Conservation (phyloP, 176 grass and related monocot species). For the Poa annua region DNA sequence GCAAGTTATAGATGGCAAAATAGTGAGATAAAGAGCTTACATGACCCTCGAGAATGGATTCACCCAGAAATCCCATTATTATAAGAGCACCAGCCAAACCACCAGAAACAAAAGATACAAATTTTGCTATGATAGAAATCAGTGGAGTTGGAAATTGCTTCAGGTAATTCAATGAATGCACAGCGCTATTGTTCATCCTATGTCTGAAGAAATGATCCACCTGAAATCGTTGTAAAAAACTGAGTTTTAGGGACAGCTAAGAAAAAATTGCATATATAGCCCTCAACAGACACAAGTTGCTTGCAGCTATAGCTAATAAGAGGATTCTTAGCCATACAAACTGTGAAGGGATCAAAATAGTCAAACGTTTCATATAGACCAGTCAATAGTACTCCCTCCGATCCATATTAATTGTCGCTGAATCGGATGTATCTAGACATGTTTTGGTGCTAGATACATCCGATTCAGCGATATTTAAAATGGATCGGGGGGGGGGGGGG, state of each 20-base stretch:
- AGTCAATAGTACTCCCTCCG: background rate
- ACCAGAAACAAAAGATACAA: slow-evolving; percentile 97
- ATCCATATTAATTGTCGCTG: no score
- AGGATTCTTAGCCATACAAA: background rate
- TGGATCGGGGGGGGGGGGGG: no score
- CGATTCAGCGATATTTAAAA: no score
- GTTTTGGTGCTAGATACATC: no score
- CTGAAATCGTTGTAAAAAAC: slow-evolving; percentile 52
- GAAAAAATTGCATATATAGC: background rate
- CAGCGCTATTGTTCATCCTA: slow-evolving; percentile 83
- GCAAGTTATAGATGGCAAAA: slow-evolving; percentile 15
- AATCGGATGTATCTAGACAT: no score
- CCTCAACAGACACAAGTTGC: background rate
- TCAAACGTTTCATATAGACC: slow-evolving; percentile 11
- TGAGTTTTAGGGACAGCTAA: slow-evolving; percentile 24
- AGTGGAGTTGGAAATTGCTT: slow-evolving; percentile 97
- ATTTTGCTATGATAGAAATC: slow-evolving; percentile 91
- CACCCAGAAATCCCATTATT: slow-evolving; percentile 86
- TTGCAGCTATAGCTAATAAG: slow-evolving; percentile 29
- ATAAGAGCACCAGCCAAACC: slow-evolving; percentile 92
- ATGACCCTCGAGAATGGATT: slow-evolving; percentile 93
- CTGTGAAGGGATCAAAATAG: background rate
- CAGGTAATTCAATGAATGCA: slow-evolving; percentile 92
- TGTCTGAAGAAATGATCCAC: slow-evolving; percentile 98
- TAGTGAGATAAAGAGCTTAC: slow-evolving; percentile 50